Conservation (phyloP, 768 basidiomycete genomes). For the Myochromella boudieri region DNA sequence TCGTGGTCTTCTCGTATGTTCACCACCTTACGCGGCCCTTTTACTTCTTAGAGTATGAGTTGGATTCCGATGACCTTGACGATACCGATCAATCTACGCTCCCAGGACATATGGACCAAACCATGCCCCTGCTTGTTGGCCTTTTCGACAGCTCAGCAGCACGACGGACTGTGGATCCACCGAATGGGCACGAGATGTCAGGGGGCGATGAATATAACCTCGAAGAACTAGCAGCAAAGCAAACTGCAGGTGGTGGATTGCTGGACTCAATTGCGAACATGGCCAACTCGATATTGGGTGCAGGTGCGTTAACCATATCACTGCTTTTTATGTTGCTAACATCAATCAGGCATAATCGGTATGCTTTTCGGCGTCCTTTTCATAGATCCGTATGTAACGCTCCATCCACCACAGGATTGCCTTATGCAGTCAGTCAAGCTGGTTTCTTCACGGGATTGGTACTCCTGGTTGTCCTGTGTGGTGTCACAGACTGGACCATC, state of each 20-base stretch:
- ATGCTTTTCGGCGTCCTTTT: not conserved
- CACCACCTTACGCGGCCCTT: slow-evolving; percentile 10
- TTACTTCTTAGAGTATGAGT: slow-evolving; percentile 65
- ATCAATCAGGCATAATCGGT: slow-evolving; percentile 26
- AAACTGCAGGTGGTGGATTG: slow-evolving; percentile 69
- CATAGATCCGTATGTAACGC: slow-evolving; percentile 9
- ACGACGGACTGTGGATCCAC: slow-evolving; percentile 57
- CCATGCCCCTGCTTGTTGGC: slow-evolving; percentile 79
- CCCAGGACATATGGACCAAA: slow-evolving; percentile 44
- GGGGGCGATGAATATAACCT: slow-evolving; percentile 53
- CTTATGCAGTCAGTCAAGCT: slow-evolving; percentile 92
- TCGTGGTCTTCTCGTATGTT: slow-evolving; percentile 3
- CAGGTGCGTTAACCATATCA: slow-evolving; percentile 57
- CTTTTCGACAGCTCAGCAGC: slow-evolving; percentile 65
- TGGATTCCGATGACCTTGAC: slow-evolving; percentile 66
- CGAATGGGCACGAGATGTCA: slow-evolving; percentile 32
- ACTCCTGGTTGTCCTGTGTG: slow-evolving; percentile 78
- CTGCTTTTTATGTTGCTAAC: slow-evolving; percentile 17
- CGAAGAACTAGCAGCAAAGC: slow-evolving; percentile 69
- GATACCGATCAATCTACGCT: slow-evolving; percentile 25
- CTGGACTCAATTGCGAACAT: slow-evolving; percentile 86
- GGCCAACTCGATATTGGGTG: slow-evolving; percentile 95
- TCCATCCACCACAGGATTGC: slow-evolving; percentile 66
- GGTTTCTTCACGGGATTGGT: slow-evolving; percentile 87
- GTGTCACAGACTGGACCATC: slow-evolving; percentile 97